phyloP scores from a whole-genome alignment of 371 early-diverging fungal species.

The Lichtheimia corymbifera region DNA sequence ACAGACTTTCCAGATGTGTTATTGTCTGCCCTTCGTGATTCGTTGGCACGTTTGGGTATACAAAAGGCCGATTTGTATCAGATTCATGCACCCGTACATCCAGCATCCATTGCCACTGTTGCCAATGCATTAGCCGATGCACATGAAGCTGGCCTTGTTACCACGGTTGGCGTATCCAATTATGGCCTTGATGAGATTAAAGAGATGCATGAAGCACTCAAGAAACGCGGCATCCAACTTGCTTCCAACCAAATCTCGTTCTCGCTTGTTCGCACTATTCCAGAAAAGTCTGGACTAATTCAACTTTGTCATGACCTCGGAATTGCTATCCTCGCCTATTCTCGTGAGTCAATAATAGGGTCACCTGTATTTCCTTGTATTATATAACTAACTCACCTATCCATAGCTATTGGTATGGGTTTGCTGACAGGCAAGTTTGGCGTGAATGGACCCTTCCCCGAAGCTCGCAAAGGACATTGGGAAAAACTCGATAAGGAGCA shows the following conservation, averaged over 20 bases:
- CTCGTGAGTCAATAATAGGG: constrained; percentile 32
- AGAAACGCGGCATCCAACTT: constrained; percentile 51
- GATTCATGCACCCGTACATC: constrained; percentile 71
- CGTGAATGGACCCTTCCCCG: constrained; percentile 41
- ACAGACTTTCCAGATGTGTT: constrained; percentile 45
- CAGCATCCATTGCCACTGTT: constrained; percentile 47
- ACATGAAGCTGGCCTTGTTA: constrained; percentile 54
- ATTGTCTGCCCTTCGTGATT: constrained; percentile 49
- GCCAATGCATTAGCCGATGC: constrained; percentile 58
- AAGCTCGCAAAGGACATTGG: constrained; percentile 24
- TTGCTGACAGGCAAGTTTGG: constrained; percentile 54
- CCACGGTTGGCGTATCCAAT: constrained; percentile 71
- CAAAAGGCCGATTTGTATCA: constrained; percentile 70
- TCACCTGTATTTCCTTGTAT: neutral
- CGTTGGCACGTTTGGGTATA: constrained; percentile 54
- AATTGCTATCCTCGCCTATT: constrained; percentile 61
- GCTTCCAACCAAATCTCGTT: constrained; percentile 60
- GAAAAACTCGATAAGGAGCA: constrained; percentile 27
- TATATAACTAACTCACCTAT: neutral
- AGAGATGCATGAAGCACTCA: constrained; percentile 51
- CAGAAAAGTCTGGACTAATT: constrained; percentile 54
- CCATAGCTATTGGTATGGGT: constrained; percentile 46
- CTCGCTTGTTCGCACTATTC: constrained; percentile 49
- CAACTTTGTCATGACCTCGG: constrained; percentile 58
- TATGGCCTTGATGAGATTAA: constrained; percentile 53